phyloP scores from a whole-genome alignment of 352 stramenopile genomes.

The Pythium aristosporum region DNA sequence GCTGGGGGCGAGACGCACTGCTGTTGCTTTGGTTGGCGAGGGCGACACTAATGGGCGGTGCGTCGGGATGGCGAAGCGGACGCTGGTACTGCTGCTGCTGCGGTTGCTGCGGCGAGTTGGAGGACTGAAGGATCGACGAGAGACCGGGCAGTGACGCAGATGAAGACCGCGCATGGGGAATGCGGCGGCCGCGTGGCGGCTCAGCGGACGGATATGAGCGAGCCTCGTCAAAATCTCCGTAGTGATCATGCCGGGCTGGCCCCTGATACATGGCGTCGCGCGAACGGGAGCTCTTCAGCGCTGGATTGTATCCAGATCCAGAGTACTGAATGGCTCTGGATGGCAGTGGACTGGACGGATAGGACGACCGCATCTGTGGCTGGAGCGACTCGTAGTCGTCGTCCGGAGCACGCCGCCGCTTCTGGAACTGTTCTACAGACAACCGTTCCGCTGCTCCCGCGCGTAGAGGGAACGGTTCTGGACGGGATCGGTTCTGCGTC shows the following conservation, averaged over 20 bases:
- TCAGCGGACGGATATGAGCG: neutral
- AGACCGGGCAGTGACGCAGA: constrained; percentile 11
- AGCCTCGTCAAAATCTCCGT: neutral
- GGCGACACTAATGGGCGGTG: neutral
- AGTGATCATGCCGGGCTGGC: neutral
- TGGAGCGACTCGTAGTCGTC: neutral
- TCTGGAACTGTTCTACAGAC: neutral
- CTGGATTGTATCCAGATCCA: constrained; percentile 22
- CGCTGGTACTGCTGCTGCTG: neutral
- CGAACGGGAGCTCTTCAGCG: neutral
- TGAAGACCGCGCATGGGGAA: neutral
- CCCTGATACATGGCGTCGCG: neutral
- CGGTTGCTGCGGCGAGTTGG: constrained; percentile 4
- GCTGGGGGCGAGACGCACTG: neutral
- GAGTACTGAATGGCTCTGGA: constrained; percentile 3
- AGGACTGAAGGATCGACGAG: constrained; percentile 13
- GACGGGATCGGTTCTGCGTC: neutral
- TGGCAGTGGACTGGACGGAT: neutral
- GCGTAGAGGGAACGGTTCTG: neutral
- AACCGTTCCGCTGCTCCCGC: neutral
- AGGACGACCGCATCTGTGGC: neutral
- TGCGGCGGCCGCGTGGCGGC: neutral
- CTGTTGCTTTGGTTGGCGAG: neutral
- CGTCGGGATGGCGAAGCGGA: neutral
- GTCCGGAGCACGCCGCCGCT: constrained; percentile 15